phyloP scores from a whole-genome alignment of 2,329 filamentous ascomycete genomes.

The Pochonia chlamydosporia region DNA sequence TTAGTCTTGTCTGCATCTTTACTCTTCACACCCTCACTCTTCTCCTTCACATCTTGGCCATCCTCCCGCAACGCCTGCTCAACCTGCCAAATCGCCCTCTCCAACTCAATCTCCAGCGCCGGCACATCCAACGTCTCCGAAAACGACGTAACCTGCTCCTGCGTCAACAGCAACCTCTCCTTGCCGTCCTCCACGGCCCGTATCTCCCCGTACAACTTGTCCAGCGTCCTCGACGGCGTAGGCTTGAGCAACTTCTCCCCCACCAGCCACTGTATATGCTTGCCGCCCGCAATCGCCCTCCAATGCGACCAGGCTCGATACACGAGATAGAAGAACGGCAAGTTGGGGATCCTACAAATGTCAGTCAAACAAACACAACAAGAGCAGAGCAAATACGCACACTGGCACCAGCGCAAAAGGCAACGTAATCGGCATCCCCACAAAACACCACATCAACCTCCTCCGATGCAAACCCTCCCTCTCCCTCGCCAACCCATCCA shows the following conservation, averaged over 20 bases:
- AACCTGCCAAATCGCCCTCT: constrained; percentile 72
- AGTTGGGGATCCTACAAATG: constrained; percentile 67
- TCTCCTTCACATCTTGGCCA: constrained; percentile 3
- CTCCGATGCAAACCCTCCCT: constrained; percentile 71
- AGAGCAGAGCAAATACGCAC: constrained; percentile 48
- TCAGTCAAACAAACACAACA: not conserved
- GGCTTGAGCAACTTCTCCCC: constrained; percentile 64
- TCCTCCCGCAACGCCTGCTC: constrained; percentile 38
- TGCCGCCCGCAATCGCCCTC: constrained; percentile 77
- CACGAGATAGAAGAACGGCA: constrained; percentile 93
- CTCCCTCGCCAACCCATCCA: constrained; percentile 70
- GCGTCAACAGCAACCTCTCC: constrained; percentile 38
- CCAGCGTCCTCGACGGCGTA: constrained; percentile 62
- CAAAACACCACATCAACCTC: constrained; percentile 73
- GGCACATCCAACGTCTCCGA: constrained; percentile 60
- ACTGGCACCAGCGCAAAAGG: constrained; percentile 81
- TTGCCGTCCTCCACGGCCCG: constrained; percentile 13
- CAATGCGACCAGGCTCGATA: constrained; percentile 93
- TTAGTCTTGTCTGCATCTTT: not conserved
- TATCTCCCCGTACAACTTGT: constrained; percentile 59
- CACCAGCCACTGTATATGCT: constrained; percentile 76
- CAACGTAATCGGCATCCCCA: constrained; percentile 75
- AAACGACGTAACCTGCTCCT: constrained; percentile 50
- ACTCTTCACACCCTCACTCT: not conserved
- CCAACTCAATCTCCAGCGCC: constrained; percentile 65